Base-by-base conservation (phyloP, 2,329 filamentous ascomycete species). In the Nemania diffusa region DNA sequence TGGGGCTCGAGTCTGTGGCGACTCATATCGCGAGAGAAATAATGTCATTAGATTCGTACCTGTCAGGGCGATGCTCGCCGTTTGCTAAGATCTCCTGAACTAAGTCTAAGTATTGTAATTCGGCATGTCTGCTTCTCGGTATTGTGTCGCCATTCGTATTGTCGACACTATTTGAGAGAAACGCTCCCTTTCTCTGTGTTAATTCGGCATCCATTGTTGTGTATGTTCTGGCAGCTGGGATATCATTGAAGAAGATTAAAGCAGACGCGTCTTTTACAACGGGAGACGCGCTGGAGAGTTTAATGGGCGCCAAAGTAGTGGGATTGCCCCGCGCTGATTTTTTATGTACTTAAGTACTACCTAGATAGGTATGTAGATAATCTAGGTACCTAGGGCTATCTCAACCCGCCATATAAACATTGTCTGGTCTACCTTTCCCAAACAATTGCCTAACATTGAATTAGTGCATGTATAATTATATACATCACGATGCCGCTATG, bases 101-200 rank as follows among this genome's bases (percentile, higher is more conserved):
- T 27, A 99, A 87, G 74, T 95, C 87, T 67, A 99, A 90, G 79
- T 99, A 99, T 81, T 98, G 96, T 77, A 94, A 85, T 82, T 99
- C 96, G 83, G 98, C 94, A 76, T 97, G 93, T 26, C 75, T 72
- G 58, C 71, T 70, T 57, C 42, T 42, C 22, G 63, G 58, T 11
- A 51, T 29, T 53, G 70, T 62, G 51, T 57, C 62, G 13, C 26
- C 50, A 42, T 63, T 65, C 17, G 26, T n/a, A 20, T 60, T 51
- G 8, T 26, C 17, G 2, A 17, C 17, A n/a, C 24, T 13, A 37
- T 60, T 55, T 2, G 57, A 44, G 26, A 48, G 5, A 32, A 29
- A 34, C 13, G 11, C 55, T 24, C 52, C 55, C 3, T 27, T 46
- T 51, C 13, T 44, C 57, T 69, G 34, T 56, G 32, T 58, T 29